A percentile compares a stretch with the other conserved stretches of the same genome.
Evolutionary conservation across 2,329 filamentous ascomycete species (phyloP).

Genomic region (Ceratocystis destructans): DNA sequence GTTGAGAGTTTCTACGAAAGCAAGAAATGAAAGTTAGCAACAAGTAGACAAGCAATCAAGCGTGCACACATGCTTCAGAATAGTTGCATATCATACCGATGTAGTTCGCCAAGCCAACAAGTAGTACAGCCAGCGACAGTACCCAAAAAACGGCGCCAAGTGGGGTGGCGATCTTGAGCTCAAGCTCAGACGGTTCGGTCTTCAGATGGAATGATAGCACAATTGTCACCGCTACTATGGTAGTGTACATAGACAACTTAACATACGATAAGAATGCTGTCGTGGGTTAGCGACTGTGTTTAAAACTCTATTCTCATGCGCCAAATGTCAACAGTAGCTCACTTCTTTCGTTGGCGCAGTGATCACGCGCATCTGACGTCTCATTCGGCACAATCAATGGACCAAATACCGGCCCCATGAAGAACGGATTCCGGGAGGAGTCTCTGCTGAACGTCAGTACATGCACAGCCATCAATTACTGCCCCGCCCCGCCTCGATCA

Average conservation of each 20-base stretch:
- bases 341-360: slow-evolving; percentile 68
- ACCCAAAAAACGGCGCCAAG: slow-evolving; percentile 82
- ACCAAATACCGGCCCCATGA: slow-evolving; percentile 48
- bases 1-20: slow-evolving; percentile 47
- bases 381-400: slow-evolving; percentile 62
- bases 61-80: background rate
- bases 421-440: slow-evolving; percentile 31
- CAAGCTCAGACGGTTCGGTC: slow-evolving; percentile 50
- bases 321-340: slow-evolving; percentile 19
- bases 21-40: slow-evolving; percentile 1
- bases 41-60: background rate
- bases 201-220: slow-evolving; percentile 88
- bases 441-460: background rate
- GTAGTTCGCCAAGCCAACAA: slow-evolving; percentile 73
- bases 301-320: background rate
- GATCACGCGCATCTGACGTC: slow-evolving; percentile 59
- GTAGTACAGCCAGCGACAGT: slow-evolving; percentile 61
- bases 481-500: no score
- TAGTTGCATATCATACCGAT: slow-evolving; percentile 42
- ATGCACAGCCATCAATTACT: no score
- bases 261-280: slow-evolving; percentile 78
- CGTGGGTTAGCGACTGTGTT: background rate
- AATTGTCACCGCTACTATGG: slow-evolving; percentile 78
- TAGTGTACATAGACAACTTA: slow-evolving; percentile 77
- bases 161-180: slow-evolving; percentile 65